Base-by-base conservation (phyloP, 176 grass and related monocot species). In the Ensete ventricosum region DNA sequence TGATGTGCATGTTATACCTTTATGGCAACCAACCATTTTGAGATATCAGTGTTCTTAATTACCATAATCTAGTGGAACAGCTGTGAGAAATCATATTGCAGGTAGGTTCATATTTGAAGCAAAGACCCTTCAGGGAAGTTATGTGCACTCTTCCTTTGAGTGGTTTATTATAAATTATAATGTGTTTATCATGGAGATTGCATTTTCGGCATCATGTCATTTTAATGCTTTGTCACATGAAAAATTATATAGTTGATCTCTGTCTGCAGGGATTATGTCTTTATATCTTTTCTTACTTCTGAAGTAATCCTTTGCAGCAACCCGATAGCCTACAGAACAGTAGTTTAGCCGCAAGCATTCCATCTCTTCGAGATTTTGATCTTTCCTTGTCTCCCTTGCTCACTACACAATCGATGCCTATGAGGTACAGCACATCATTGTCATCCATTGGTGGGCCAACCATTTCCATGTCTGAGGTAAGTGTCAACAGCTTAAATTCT, bases 391-490 rank as follows among this genome's bases (percentile, higher is more conserved):
- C 86, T 10, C 84, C 88, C 55, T 87, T 94, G 72, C 74, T 94
- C 27, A 77, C 81, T 49, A 81, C 80, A 68, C 90, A 93, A 64
- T 79, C 88, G 70, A 83, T 89, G 79, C 77, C 90, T 73, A 78
- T 82, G 50, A 94, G 88, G 78, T 91, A 94, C 85, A 89, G 79
- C 59, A 34, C 82, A 27, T 72, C 84, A 79, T 79, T 82, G 58
- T 77, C 88, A 80, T 78, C 88, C 64, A 89, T 79, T 76, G 87
- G 90, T 76, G 87, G 84, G 62, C 82, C 88, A 53, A 78, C 77
- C 52, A 84, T 93, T 67, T 81, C 89, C 68, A 85, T 94, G 91
- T 86, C 88, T 60, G 91, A 99, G 88, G 95, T 99, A 86, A 76
- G 78, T 49, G 9, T 67, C 1, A 55, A 57, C 53, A 23, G 17